Percentiles rank a stretch among this genome's conserved stretches.
Evolutionary conservation across 257 asterid genomes (phyloP).

Genomic region (Solanum chilense): DNA sequence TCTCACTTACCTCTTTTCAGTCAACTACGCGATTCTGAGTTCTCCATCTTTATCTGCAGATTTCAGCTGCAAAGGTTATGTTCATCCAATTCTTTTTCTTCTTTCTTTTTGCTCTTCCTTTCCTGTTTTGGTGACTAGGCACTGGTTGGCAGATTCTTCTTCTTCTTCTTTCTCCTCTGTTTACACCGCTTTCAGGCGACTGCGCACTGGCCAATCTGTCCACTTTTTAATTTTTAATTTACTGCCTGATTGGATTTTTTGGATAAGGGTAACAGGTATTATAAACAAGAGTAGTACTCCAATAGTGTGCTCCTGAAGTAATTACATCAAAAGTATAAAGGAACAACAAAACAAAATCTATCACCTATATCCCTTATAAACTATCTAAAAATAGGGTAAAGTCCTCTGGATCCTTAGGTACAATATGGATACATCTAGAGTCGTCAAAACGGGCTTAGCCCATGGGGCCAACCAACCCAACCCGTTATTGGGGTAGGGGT

Average conservation of each 20-base stretch:
- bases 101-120: not conserved
- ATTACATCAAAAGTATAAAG: not conserved
- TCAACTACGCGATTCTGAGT: not conserved
- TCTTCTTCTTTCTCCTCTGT: not conserved
- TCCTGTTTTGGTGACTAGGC: not conserved
- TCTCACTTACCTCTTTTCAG: not conserved
- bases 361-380: not conserved
- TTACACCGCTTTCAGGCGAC: not conserved
- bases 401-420: not conserved
- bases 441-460: not conserved
- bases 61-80: not conserved
- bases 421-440: not conserved
- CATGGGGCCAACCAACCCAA: not conserved
- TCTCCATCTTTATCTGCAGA: not conserved
- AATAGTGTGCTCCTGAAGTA: not conserved
- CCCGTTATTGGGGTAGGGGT: not conserved
- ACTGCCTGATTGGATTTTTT: not conserved
- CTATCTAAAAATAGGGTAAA: not conserved
- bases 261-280: not conserved
- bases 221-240: not conserved
- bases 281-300: not conserved
- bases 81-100: not conserved
- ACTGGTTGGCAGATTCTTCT: not conserved
- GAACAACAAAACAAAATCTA: not conserved
- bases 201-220: not conserved